Conservation (phyloP, 2,329 filamentous ascomycete species). For the Fusarium sulawesiense region DNA sequence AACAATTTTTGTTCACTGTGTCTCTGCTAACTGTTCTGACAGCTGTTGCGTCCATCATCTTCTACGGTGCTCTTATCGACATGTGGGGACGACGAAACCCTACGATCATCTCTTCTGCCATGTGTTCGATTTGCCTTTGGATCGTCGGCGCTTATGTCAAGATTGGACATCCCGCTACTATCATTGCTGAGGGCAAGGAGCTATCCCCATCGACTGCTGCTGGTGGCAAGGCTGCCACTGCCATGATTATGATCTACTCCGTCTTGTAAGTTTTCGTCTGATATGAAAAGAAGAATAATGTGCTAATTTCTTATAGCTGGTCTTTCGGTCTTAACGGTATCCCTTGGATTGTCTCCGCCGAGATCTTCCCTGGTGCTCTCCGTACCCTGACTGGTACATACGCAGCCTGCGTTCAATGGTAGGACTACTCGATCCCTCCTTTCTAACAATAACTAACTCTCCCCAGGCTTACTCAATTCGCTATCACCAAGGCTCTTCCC, state of each 20-base stretch:
- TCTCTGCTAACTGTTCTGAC: not conserved
- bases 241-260: constrained; percentile 66
- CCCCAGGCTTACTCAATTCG: constrained; percentile 53
- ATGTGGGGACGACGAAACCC: constrained; percentile 55
- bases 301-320: constrained; percentile 48
- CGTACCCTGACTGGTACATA: constrained; percentile 56
- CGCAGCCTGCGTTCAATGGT: constrained; percentile 56
- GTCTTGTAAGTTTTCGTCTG: constrained; percentile 56
- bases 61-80: constrained; percentile 55
- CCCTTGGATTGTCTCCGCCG: constrained; percentile 59
- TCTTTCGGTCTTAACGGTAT: constrained; percentile 59
- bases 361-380: constrained; percentile 58
- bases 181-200: constrained; percentile 56
- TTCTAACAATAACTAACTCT: not conserved
- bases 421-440: fast-evolving
- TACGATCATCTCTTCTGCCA: constrained; percentile 60
- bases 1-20: fast-evolving
- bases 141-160: constrained; percentile 66
- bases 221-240: constrained; percentile 64
- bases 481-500: constrained; percentile 57
- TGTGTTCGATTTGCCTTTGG: constrained; percentile 62
- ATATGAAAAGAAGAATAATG: fast-evolving
- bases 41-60: constrained; percentile 56
- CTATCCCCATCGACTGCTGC: constrained; percentile 56
- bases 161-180: constrained; percentile 59